phyloP scores from a whole-genome alignment of 2,329 filamentous ascomycete species.

The Ophioceras dolichostomum region DNA sequence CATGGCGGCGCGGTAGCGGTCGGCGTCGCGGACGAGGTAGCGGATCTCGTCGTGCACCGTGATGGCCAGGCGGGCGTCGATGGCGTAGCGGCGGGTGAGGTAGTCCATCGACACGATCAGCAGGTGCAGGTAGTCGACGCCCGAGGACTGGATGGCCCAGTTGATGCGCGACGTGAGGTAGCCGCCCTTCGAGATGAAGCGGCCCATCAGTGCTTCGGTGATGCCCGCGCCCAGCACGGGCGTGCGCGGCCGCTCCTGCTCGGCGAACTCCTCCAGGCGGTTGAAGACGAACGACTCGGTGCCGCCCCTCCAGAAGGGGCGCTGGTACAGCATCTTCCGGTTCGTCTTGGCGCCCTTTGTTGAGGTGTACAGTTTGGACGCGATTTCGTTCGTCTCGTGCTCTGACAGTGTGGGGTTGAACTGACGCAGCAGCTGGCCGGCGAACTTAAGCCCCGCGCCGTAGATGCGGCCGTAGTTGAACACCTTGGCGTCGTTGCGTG shows the following conservation, averaged over 20 bases:
- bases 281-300: slow-evolving; percentile 99
- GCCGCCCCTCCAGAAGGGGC: slow-evolving; percentile 86
- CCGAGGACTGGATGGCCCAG: slow-evolving; percentile 96
- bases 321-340: slow-evolving; percentile 57
- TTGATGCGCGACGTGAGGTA: slow-evolving; percentile 97
- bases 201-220: slow-evolving; percentile 84
- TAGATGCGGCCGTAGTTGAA: slow-evolving; percentile 99
- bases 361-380: slow-evolving; percentile 68
- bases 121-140: slow-evolving; percentile 93
- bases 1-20: slow-evolving; percentile 84
- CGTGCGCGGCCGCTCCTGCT: slow-evolving; percentile 81
- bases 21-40: slow-evolving; percentile 74
- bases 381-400: slow-evolving; percentile 61
- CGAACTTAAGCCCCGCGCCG: slow-evolving; percentile 92
- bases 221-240: slow-evolving; percentile 91
- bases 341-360: slow-evolving; percentile 86
- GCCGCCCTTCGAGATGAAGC: slow-evolving; percentile 75
- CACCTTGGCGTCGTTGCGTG: slow-evolving; percentile 87
- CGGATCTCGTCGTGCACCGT: slow-evolving; percentile 97
- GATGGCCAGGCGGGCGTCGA: slow-evolving; percentile 75
- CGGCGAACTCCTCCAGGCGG: slow-evolving; percentile 92
- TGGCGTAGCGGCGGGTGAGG: slow-evolving; percentile 70
- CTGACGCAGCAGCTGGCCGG: slow-evolving; percentile 76
- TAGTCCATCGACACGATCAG: slow-evolving; percentile 94
- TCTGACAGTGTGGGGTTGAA: slow-evolving; percentile 85